Evolutionary conservation across 371 early-diverging fungal genomes (phyloP).

Genomic region (Mortierella sp.): DNA sequence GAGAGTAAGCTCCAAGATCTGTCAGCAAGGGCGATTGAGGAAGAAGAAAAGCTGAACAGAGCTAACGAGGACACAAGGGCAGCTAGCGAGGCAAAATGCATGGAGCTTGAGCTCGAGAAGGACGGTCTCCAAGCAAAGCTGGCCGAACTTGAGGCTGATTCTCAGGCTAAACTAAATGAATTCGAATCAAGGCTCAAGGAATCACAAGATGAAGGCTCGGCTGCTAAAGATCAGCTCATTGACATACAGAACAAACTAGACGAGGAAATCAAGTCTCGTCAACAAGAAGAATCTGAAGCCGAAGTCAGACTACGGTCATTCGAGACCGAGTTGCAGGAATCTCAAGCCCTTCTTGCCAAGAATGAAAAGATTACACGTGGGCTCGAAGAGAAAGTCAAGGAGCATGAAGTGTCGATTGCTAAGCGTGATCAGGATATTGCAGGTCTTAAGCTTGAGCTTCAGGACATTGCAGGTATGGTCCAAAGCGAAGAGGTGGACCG

Average conservation of each 20-base stretch:
- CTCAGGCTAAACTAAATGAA: background rate
- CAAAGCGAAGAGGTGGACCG: slow-evolving; percentile 56
- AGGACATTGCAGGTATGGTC: slow-evolving; percentile 61
- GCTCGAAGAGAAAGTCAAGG: slow-evolving; percentile 59
- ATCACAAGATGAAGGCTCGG: slow-evolving; percentile 18
- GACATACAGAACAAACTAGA: slow-evolving; percentile 10
- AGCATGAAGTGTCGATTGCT: slow-evolving; percentile 62
- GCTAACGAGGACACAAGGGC: background rate
- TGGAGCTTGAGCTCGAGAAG: slow-evolving; percentile 32
- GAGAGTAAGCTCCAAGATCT: slow-evolving; percentile 32
- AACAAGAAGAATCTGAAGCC: slow-evolving; percentile 2
- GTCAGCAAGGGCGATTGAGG: slow-evolving; percentile 23
- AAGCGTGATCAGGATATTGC: slow-evolving; percentile 62
- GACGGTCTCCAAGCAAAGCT: slow-evolving; percentile 21
- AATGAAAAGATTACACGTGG: slow-evolving; percentile 49
- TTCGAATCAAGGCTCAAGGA: slow-evolving; percentile 15
- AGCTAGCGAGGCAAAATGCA: slow-evolving; percentile 3
- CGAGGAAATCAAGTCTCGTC: slow-evolving; percentile 12
- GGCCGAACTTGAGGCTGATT: slow-evolving; percentile 9
- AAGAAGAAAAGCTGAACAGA: slow-evolving; percentile 28
- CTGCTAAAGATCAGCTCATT: slow-evolving; percentile 9
- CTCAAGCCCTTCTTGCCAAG: slow-evolving; percentile 27
- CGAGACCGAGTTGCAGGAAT: slow-evolving; percentile 25
- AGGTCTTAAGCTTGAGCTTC: slow-evolving; percentile 51
- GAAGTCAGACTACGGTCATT: slow-evolving; percentile 40